These are phyloP conservation scores for Leccinum obscurum DNA, from an alignment of 768 basidiomycete genomes.

Conservation along the genomic window DNA sequence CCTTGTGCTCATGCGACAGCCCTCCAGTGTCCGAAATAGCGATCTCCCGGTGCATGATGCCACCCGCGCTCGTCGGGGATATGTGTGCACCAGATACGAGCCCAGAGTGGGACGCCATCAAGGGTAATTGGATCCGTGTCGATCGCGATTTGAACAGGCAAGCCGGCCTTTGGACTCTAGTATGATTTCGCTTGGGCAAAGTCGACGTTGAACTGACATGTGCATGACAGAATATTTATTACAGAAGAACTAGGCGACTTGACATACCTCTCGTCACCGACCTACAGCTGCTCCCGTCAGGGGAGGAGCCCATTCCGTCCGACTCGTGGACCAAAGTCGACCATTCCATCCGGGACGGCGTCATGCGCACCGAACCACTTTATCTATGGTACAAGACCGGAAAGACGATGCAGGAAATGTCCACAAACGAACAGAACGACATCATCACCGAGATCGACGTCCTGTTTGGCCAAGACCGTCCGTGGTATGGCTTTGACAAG, in stretches of 20 bases:
- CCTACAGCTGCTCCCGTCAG: slow-evolving; percentile 60
- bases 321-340: slow-evolving; percentile 65
- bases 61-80: slow-evolving; percentile 54
- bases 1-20: neutral
- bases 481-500: slow-evolving; percentile 87
- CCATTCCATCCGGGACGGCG: slow-evolving; percentile 64
- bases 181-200: slow-evolving; percentile 33
- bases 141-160: slow-evolving; percentile 75
- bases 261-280: slow-evolving; percentile 80
- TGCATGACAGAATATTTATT: slow-evolving; percentile 59
- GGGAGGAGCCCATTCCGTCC: slow-evolving; percentile 47
- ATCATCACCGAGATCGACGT: slow-evolving; percentile 93
- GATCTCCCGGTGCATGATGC: slow-evolving; percentile 63
- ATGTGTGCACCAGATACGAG: slow-evolving; percentile 72
- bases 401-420: slow-evolving; percentile 64
- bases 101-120: slow-evolving; percentile 69
- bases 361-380: slow-evolving; percentile 53
- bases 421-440: slow-evolving; percentile 51
- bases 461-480: slow-evolving; percentile 77
- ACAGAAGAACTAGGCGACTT: slow-evolving; percentile 80
- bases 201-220: slow-evolving; percentile 5
- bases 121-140: slow-evolving; percentile 89
- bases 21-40: slow-evolving; percentile 79
- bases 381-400: slow-evolving; percentile 80
- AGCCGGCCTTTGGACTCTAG: slow-evolving; percentile 59